Evolutionary conservation across 2,329 filamentous ascomycete genomes (phyloP).

Genomic region (Colletotrichum chlorophyti): DNA sequence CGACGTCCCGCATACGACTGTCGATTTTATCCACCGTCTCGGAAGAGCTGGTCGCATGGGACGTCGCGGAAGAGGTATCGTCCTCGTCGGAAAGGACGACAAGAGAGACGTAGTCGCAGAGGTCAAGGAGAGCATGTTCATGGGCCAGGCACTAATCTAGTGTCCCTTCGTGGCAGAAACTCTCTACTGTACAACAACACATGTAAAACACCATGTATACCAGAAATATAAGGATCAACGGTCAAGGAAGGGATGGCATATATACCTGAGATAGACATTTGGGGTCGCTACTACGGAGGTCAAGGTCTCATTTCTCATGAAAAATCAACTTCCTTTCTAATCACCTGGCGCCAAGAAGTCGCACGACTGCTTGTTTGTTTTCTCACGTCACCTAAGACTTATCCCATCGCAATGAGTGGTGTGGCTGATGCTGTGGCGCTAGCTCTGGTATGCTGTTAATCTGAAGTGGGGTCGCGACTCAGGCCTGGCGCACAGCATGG

Average conservation of each 20-base stretch:
- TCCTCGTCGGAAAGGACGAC: conserved; percentile 89
- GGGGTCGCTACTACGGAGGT: neutral
- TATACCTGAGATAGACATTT: conserved; percentile 12
- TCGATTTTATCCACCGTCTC: conserved; percentile 97
- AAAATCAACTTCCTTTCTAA: neutral
- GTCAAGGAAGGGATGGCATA: neutral
- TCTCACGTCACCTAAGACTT: neutral
- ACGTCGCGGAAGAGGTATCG: conserved; percentile 84
- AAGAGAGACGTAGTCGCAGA: conserved; percentile 89
- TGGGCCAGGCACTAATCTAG: conserved; percentile 78
- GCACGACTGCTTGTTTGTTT: neutral
- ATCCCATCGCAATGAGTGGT: neutral
- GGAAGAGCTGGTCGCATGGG: conserved; percentile 94
- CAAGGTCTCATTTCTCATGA: neutral
- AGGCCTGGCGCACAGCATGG: too few relatives aligned
- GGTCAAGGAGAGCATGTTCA: conserved; percentile 88
- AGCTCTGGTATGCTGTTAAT: conserved; percentile 10
- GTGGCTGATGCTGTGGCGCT: conserved; percentile 26
- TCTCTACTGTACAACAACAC: conserved; percentile 13
- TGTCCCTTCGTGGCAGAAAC: neutral
- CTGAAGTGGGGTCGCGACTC: conserved; percentile 1
- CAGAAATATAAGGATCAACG: neutral
- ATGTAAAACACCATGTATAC: conserved; percentile 15
- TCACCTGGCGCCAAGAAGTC: conserved; percentile 25
- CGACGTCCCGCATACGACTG: conserved; percentile 96